phyloP scores from a whole-genome alignment of 2,329 filamentous ascomycete genomes.

The Claviceps sp. region DNA sequence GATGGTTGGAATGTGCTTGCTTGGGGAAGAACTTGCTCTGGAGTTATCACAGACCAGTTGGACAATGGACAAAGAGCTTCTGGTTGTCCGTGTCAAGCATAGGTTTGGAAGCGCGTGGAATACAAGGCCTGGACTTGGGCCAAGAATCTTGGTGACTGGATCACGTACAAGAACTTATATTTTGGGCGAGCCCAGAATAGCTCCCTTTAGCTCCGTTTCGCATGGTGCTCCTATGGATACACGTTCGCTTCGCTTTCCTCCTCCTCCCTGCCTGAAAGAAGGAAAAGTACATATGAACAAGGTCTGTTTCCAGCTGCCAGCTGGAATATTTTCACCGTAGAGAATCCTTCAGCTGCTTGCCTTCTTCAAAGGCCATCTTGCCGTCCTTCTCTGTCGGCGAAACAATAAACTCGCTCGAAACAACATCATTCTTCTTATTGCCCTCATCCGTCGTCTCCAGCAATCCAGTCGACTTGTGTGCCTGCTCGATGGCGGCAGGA shows the following conservation, averaged over 20 bases:
- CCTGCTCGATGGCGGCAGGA: conserved; percentile 40
- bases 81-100: too few relatives aligned
- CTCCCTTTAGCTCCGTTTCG: too few relatives aligned
- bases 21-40: not conserved
- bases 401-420: conserved; percentile 36
- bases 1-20: not conserved
- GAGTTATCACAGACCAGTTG: too few relatives aligned
- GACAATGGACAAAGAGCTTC: too few relatives aligned
- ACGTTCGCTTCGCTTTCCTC: not conserved
- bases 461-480: conserved; percentile 22
- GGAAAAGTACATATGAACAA: not conserved
- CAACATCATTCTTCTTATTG: conserved; percentile 20
- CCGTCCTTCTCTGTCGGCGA: conserved; percentile 46
- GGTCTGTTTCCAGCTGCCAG: too few relatives aligned
- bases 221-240: not conserved
- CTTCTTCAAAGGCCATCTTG: conserved; percentile 52
- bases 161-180: too few relatives aligned
- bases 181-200: too few relatives aligned
- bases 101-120: too few relatives aligned
- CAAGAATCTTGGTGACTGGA: too few relatives aligned
- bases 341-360: conserved; percentile 44
- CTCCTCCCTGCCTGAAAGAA: not conserved
- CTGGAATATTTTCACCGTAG: conserved; percentile 21
- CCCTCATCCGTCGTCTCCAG: conserved; percentile 10
- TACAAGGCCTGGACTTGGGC: too few relatives aligned